Percentiles rank a stretch among this genome's conserved stretches.
These are phyloP conservation scores for Zoysia japonica DNA, from an alignment of 176 grass and related monocot species.

Conservation along the genomic window DNA sequence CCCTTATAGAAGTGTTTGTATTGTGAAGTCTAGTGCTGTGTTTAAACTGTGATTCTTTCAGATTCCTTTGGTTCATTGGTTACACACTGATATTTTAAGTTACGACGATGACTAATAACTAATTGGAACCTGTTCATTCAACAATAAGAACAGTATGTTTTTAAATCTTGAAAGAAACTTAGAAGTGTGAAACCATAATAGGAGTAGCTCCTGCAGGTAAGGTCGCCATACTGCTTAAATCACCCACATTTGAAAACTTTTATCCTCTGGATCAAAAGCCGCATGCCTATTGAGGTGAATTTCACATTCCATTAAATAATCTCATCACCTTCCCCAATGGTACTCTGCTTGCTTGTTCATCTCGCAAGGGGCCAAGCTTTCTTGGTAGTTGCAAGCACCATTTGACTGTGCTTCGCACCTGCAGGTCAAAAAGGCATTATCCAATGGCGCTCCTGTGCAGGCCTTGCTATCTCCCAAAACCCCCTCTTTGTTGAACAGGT, in stretches of 20 bases:
- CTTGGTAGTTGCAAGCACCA: slow-evolving; percentile 50
- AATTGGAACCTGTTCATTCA: too few relatives aligned
- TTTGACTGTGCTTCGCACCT: slow-evolving; percentile 41
- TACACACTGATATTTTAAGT: neutral
- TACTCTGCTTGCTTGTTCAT: slow-evolving; percentile 37
- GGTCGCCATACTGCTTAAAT: neutral
- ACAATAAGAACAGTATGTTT: too few relatives aligned
- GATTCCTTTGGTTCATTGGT: slow-evolving; percentile 1
- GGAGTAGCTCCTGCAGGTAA: neutral
- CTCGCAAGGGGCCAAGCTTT: slow-evolving; percentile 48
- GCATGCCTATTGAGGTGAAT: slow-evolving; percentile 15
- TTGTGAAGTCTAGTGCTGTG: neutral
- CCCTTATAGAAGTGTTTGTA: neutral
- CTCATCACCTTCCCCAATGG: slow-evolving; percentile 39
- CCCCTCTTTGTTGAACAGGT: slow-evolving; percentile 32
- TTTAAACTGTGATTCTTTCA: neutral
- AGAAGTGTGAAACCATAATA: neutral
- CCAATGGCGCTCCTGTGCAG: slow-evolving; percentile 34
- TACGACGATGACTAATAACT: too few relatives aligned
- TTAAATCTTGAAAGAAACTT: too few relatives aligned
- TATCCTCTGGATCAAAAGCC: slow-evolving; percentile 33
- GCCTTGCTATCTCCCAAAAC: slow-evolving; percentile 26
- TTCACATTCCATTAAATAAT: slow-evolving; percentile 35
- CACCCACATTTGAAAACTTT: slow-evolving; percentile 35
- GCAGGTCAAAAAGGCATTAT: slow-evolving; percentile 50